phyloP scores from a whole-genome alignment of 306 rosid species.

The Lathyrus sativus region DNA sequence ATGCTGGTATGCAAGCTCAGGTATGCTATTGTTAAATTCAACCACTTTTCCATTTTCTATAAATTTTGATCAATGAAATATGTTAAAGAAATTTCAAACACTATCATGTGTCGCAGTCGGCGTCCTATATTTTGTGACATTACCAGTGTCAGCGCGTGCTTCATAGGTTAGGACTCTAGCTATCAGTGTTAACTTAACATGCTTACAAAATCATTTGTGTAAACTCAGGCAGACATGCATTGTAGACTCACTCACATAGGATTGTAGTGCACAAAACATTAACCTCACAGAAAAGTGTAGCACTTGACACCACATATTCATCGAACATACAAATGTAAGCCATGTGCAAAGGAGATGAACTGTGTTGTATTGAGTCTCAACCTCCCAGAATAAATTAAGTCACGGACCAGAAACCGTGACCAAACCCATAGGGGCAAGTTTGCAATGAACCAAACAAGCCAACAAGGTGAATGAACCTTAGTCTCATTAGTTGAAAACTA shows the following conservation, averaged over 20 bases:
- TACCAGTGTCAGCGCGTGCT: too few relatives aligned
- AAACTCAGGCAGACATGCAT: not conserved
- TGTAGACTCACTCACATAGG: not conserved
- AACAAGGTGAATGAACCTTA: too few relatives aligned
- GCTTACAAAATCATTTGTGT: not conserved
- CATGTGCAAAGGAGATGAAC: too few relatives aligned
- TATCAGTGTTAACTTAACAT: not conserved
- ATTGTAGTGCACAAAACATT: not conserved
- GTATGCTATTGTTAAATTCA: conserved; percentile 19
- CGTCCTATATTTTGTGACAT: too few relatives aligned
- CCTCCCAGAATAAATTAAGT: not conserved
- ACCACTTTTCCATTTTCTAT: not conserved
- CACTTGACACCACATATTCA: not conserved
- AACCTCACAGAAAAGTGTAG: not conserved
- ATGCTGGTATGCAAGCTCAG: conserved; percentile 96
- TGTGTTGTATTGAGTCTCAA: not conserved
- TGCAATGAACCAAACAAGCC: not conserved
- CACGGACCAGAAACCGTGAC: not conserved
- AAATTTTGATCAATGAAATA: too few relatives aligned
- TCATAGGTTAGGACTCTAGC: not conserved
- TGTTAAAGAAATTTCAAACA: too few relatives aligned
- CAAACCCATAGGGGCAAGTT: not conserved
- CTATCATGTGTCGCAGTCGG: too few relatives aligned
- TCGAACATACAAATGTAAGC: not conserved
- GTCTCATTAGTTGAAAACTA: not conserved